phyloP scores from a whole-genome alignment of 2,329 filamentous ascomycete species.

The Aspergillus persii region DNA sequence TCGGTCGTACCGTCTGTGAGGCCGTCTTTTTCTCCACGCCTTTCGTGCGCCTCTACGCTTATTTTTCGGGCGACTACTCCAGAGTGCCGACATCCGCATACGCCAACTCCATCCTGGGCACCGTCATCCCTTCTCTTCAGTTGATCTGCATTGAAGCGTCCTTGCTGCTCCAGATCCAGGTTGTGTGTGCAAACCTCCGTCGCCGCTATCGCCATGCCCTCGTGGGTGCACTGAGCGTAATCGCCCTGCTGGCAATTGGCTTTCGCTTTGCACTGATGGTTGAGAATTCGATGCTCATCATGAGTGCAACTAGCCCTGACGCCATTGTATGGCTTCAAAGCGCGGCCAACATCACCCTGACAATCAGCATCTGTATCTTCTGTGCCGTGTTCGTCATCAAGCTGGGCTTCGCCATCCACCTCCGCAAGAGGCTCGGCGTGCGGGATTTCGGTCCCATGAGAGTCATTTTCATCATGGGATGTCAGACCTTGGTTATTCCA shows the following conservation, averaged over 20 bases:
- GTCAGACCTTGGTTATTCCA: conserved; percentile 64
- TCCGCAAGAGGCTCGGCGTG: conserved; percentile 57
- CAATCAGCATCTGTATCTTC: conserved; percentile 61
- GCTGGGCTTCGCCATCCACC: conserved; percentile 56
- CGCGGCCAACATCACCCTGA: conserved; percentile 51
- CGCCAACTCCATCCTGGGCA: conserved; percentile 48
- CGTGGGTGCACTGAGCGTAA: conserved; percentile 46
- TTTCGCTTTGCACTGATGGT: conserved; percentile 55
- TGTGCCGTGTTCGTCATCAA: conserved; percentile 62
- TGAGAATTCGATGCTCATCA: conserved; percentile 46
- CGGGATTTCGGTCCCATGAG: conserved; percentile 64
- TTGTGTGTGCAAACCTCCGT: conserved; percentile 56
- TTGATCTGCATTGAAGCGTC: conserved; percentile 57
- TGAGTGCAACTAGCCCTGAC: conserved; percentile 27
- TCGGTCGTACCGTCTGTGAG: conserved; percentile 49
- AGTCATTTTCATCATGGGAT: conserved; percentile 66
- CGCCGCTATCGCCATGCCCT: conserved; percentile 46
- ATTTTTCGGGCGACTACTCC: conserved; percentile 56
- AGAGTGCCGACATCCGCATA: conserved; percentile 47
- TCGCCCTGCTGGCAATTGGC: conserved; percentile 53
- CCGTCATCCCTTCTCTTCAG: conserved; percentile 53
- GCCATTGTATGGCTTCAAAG: conserved; percentile 41
- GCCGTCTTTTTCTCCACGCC: conserved; percentile 59
- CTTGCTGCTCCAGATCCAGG: conserved; percentile 61
- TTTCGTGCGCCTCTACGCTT: conserved; percentile 61